Evolutionary conservation across 2,329 filamentous ascomycete genomes (phyloP).

Genomic region (Xylaria sp.): DNA sequence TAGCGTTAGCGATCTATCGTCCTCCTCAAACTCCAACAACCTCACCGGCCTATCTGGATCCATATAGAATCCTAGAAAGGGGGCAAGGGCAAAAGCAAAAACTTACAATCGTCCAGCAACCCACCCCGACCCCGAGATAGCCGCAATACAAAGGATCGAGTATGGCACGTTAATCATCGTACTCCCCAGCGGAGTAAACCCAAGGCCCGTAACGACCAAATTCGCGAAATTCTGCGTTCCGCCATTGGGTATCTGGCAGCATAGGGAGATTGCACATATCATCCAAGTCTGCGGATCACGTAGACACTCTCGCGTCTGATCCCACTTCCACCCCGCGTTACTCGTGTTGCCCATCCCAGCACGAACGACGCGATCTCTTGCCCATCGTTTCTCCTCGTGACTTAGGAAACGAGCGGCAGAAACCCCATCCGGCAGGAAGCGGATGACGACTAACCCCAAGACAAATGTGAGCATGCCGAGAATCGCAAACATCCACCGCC

Average conservation of each 20-base stretch:
- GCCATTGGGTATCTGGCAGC: slow-evolving; percentile 69
- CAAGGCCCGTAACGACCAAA: slow-evolving; percentile 65
- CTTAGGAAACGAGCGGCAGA: slow-evolving; percentile 67
- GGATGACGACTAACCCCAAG: slow-evolving; percentile 60
- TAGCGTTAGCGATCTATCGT: neutral
- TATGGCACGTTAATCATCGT: slow-evolving; percentile 69
- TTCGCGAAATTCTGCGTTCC: slow-evolving; percentile 69
- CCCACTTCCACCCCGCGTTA: slow-evolving; percentile 59
- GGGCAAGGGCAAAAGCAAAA: too few relatives aligned
- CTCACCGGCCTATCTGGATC: neutral
- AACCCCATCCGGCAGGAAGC: slow-evolving; percentile 63
- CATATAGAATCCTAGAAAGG: neutral
- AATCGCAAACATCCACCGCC: slow-evolving; percentile 68
- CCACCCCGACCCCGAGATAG: slow-evolving; percentile 61
- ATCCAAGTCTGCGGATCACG: slow-evolving; percentile 70
- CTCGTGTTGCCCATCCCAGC: slow-evolving; percentile 63
- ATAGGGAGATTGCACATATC: slow-evolving; percentile 62
- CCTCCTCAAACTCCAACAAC: neutral
- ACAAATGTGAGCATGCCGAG: slow-evolving; percentile 62
- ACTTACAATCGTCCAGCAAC: slow-evolving; percentile 58
- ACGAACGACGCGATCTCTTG: slow-evolving; percentile 57
- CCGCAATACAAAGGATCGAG: slow-evolving; percentile 59
- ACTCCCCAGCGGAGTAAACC: slow-evolving; percentile 64
- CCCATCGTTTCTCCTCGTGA: slow-evolving; percentile 60
- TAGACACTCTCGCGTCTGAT: slow-evolving; percentile 64